Base-by-base conservation (phyloP, 352 stramenopile species). In the Lagenidium giganteum region DNA sequence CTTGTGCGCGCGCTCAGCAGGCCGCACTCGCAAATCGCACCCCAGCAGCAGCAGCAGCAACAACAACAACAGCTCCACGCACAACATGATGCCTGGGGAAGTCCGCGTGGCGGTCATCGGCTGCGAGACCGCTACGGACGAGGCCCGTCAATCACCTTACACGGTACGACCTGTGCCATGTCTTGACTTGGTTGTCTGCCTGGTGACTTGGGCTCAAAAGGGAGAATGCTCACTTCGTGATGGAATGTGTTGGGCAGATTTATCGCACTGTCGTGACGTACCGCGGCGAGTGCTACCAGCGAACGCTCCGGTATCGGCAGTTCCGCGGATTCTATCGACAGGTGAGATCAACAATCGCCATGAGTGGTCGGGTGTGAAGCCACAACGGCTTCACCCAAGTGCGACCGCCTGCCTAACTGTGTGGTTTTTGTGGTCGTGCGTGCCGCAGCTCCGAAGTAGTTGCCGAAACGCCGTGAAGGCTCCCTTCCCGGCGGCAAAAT, bases 241-340 rank as follows among this genome's bases (percentile, higher is more conserved):
- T 12, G 26, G 12, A 31, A 30, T 47, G 36, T 39, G 8, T n/a
- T 31, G n/a, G 9, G 28, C 3, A 76, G 67, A 61, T 86, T 12
- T 91, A 87, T 48, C 73, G 73, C 36, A 88, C 79, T 31, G 70
- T 69, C 6, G 66, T 83, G 28, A 88, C 77, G 54, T 85, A 71
- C 25, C 49, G 59, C 25, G 74, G 76, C 6, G 37, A 81, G 32
- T 85, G 69, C 60, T 86, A 73, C 47, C 67, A 91, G 42, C 75
- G 79, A 1, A 48, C 88, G 17, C 52, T 91, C 33, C 79, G 79
- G 28, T 91, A 66, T 49, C 59, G 79, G 11, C 53, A 84, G n/a
- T 88, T 91, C 34, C 29, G 35, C 23, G 37, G 26, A 26, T 87
- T 91, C 46, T 51, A 63, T 34, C n/a, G n/a, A n/a, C n/a, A n/a